Conservation (phyloP, 78 protist genomes). For the Dictyostelium intermedium region DNA sequence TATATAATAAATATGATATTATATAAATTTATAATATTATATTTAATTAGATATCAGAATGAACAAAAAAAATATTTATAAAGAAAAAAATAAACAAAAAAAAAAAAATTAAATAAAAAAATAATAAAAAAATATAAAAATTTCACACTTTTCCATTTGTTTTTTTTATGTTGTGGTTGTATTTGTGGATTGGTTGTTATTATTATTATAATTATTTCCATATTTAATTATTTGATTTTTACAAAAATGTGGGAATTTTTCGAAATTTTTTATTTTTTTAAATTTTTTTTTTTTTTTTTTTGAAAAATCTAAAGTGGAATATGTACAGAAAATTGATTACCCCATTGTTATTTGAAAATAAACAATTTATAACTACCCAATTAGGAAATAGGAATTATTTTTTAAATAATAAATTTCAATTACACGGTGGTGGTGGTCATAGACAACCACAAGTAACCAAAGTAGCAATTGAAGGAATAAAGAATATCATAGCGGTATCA, state of each 20-base stretch:
- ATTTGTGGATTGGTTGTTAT: neutral
- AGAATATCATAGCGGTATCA: constrained; percentile 76
- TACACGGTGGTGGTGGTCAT: constrained; percentile 9
- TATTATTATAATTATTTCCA: neutral
- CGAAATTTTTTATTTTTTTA: neutral
- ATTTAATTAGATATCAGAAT: too few species aligned
- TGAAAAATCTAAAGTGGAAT: neutral
- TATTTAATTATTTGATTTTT: neutral
- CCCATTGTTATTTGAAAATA: neutral
- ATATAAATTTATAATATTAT: too few species aligned
- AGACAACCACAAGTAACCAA: neutral
- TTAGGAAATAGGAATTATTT: neutral
- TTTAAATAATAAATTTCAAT: neutral
- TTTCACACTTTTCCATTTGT: too few species aligned
- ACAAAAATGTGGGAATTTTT: neutral
- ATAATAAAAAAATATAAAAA: too few species aligned
- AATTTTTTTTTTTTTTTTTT: neutral
- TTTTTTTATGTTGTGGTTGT: neutral
- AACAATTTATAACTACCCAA: neutral
- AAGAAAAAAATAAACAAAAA: too few species aligned
- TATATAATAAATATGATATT: too few species aligned
- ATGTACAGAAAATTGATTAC: neutral
- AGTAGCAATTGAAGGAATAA: constrained; percentile 39
- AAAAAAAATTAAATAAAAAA: too few species aligned
- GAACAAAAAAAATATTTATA: too few species aligned